A percentile compares a stretch with the other conserved stretches of the same genome.
These are phyloP conservation scores for Apophysomyces variabilis DNA, from an alignment of 371 early-diverging fungal genomes.

Conservation along the genomic window DNA sequence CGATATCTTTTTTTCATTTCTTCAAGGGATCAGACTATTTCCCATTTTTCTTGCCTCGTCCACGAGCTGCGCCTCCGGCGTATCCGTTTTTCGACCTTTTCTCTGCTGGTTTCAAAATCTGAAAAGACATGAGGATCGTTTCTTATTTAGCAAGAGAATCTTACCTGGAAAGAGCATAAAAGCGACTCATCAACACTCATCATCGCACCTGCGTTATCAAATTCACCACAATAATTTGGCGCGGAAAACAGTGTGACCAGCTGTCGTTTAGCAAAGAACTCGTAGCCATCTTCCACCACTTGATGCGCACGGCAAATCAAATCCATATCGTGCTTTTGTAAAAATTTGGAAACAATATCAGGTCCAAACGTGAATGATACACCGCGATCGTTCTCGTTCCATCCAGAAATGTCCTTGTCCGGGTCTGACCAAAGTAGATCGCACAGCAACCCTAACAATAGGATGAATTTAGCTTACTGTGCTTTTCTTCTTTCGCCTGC, in stretches of 20 bases:
- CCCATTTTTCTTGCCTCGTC: constrained; percentile 57
- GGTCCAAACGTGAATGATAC: constrained; percentile 90
- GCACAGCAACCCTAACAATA: constrained; percentile 77
- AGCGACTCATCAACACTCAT: constrained; percentile 97
- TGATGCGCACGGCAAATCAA: constrained; percentile 96
- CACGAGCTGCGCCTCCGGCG: constrained; percentile 60
- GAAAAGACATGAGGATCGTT: constrained; percentile 13
- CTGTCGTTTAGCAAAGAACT: constrained; percentile 93
- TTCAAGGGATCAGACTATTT: constrained; percentile 16
- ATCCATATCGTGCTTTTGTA: constrained; percentile 92
- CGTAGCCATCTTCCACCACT: constrained; percentile 96
- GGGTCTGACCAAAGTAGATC: constrained; percentile 98
- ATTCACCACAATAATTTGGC: constrained; percentile 65
- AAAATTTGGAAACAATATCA: constrained; percentile 85
- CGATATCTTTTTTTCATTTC: not conserved
- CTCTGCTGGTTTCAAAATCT: constrained; percentile 84
- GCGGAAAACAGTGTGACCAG: constrained; percentile 90
- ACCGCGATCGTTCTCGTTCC: constrained; percentile 93
- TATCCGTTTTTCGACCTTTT: constrained; percentile 56
- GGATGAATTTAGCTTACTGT: not conserved
- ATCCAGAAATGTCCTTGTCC: constrained; percentile 83
- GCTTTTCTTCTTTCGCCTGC: no score
- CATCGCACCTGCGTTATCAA: constrained; percentile 97
- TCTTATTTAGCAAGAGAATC: not conserved
- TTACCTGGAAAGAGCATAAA: constrained; percentile 85